These are phyloP conservation scores for Fusarium abutilonis DNA, from an alignment of 2,329 filamentous ascomycete genomes.

Conservation along the genomic window DNA sequence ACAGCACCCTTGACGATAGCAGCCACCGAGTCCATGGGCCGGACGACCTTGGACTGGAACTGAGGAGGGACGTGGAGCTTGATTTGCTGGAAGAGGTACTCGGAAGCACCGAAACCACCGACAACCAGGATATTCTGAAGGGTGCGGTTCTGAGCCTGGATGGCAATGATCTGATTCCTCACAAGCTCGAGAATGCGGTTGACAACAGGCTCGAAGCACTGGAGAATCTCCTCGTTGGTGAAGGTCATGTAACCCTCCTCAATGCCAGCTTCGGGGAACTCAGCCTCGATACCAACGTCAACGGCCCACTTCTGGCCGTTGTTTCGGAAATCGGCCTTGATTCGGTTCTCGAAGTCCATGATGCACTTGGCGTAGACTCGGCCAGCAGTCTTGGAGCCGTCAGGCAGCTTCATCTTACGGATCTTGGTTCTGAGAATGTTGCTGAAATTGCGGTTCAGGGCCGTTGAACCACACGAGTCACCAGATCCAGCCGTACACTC, in stretches of 20 bases:
- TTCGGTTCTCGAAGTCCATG: constrained; percentile 99
- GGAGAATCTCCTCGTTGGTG: constrained; percentile 97
- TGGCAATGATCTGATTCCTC: constrained; percentile 97
- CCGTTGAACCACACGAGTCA: constrained; percentile 98
- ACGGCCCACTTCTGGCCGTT: constrained; percentile 99
- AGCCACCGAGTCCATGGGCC: constrained; percentile 98
- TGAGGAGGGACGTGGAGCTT: constrained; percentile 97
- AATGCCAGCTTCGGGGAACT: constrained; percentile 96
- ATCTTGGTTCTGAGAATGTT: constrained; percentile 98
- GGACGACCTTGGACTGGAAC: constrained; percentile 97
- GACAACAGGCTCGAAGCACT: constrained; percentile 98
- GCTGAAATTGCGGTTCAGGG: constrained; percentile 96
- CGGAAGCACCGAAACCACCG: constrained; percentile 96
- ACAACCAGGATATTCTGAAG: constrained; percentile 97
- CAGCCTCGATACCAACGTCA: constrained; percentile 97
- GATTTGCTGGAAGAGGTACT: constrained; percentile 99
- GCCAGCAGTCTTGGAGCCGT: constrained; percentile 96
- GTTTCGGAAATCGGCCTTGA: constrained; percentile 99
- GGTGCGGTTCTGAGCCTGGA: constrained; percentile 93
- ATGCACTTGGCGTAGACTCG: constrained; percentile 99
- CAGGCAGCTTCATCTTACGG: constrained; percentile 97
- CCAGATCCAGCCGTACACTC: constrained; percentile 98
- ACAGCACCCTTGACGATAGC: constrained; percentile 99
- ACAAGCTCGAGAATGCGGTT: constrained; percentile 97
- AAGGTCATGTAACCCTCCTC: constrained; percentile 99